These are phyloP conservation scores for Piper betle DNA, from an alignment of 164 flowering plant species.

Conservation along the genomic window DNA sequence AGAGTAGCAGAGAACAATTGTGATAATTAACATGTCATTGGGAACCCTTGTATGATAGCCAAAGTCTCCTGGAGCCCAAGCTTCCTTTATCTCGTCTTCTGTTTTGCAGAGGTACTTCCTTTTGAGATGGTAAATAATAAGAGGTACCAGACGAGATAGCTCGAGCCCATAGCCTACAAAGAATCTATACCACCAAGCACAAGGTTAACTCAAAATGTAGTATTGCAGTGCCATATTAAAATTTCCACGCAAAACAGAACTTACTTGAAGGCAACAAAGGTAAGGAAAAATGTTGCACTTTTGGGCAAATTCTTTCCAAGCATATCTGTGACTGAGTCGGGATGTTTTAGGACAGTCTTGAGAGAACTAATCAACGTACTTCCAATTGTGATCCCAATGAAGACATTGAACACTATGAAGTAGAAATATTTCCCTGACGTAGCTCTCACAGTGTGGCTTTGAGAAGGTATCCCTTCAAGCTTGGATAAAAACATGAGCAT, in stretches of 20 bases:
- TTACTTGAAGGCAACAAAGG: constrained; percentile 90
- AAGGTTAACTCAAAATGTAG: not conserved
- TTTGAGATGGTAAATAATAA: constrained; percentile 72
- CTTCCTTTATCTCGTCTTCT: constrained; percentile 71
- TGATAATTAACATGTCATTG: constrained; percentile 60
- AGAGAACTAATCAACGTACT: constrained; percentile 47
- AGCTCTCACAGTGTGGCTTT: constrained; percentile 66
- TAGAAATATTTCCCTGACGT: constrained; percentile 94
- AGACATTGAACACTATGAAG: constrained; percentile 71
- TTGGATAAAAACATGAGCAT: constrained; percentile 69
- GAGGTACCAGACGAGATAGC: constrained; percentile 71
- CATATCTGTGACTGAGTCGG: constrained; percentile 17
- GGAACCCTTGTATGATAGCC: constrained; percentile 73
- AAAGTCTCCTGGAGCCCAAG: constrained; percentile 82
- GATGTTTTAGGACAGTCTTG: constrained; percentile 42
- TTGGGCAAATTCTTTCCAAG: constrained; percentile 58
- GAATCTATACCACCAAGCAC: constrained; percentile 32
- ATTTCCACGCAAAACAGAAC: constrained; percentile 5
- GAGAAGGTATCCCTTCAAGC: constrained; percentile 71
- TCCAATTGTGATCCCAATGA: constrained; percentile 80
- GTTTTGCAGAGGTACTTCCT: constrained; percentile 79
- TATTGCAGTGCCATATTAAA: not conserved
- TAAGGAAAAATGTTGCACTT: constrained; percentile 87
- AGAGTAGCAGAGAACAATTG: constrained; percentile 82
- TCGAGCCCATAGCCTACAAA: constrained; percentile 95